These are phyloP conservation scores for Colletotrichum higginsianum DNA, from an alignment of 2,329 filamentous ascomycete species.

Conservation along the genomic window DNA sequence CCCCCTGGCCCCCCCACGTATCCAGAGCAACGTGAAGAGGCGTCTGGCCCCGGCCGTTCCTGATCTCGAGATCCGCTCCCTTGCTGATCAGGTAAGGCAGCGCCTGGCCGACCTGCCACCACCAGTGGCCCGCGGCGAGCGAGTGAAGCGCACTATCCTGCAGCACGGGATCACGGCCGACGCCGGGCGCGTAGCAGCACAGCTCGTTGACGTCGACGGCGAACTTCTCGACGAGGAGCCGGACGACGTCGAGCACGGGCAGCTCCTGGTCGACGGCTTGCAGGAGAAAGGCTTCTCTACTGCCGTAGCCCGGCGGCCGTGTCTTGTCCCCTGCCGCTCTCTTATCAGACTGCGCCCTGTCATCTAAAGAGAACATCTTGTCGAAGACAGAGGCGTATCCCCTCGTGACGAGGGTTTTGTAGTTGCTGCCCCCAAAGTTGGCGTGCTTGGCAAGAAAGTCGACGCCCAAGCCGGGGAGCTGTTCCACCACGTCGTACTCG, in stretches of 20 bases:
- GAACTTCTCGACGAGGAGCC: slow-evolving; percentile 52
- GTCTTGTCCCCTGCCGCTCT: not conserved
- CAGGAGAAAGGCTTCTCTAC: slow-evolving; percentile 44
- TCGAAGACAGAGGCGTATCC: slow-evolving; percentile 45
- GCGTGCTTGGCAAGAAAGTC: slow-evolving; percentile 33
- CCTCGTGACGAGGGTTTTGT: slow-evolving; percentile 33
- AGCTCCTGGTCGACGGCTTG: slow-evolving; percentile 48
- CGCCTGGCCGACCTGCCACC: slow-evolving; percentile 42
- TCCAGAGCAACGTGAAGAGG: slow-evolving; percentile 39
- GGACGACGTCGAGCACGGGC: slow-evolving; percentile 54
- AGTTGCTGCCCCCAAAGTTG: not conserved
- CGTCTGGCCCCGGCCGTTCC: slow-evolving; percentile 17
- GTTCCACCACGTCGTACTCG: slow-evolving; percentile 46
- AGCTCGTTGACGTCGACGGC: slow-evolving; percentile 51
- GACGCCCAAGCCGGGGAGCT: slow-evolving; percentile 36
- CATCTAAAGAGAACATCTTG: not conserved
- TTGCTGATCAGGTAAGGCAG: slow-evolving; percentile 34
- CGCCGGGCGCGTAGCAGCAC: not conserved
- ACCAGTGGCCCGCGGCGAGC: slow-evolving; percentile 15
- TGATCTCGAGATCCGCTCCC: slow-evolving; percentile 24
- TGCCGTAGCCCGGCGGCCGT: not conserved
- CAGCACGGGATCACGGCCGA: not conserved
- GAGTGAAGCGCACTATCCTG: slow-evolving; percentile 4
- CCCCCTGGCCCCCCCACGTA: not conserved
- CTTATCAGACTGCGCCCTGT: slow-evolving; percentile 15